Percentiles rank a stretch among this genome's conserved stretches.
These are phyloP conservation scores for Tricholoma saponaceum DNA, from an alignment of 768 basidiomycete genomes.

Conservation along the genomic window DNA sequence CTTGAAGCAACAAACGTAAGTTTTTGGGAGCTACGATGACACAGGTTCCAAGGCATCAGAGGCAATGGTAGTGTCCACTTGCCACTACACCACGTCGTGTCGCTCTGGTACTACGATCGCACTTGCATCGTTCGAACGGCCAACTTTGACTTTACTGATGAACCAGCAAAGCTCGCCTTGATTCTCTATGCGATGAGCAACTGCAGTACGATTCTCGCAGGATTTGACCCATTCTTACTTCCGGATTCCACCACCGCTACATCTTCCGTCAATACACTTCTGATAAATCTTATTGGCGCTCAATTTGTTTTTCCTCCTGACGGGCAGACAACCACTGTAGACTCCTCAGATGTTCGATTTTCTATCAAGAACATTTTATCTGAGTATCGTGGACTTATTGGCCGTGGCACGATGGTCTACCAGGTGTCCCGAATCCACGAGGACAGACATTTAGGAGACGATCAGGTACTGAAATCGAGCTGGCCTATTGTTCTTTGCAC, in stretches of 20 bases:
- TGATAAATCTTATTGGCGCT: neutral
- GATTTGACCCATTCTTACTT: too few species aligned
- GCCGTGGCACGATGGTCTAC: slow-evolving; percentile 12
- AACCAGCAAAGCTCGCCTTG: too few species aligned
- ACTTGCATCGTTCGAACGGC: neutral
- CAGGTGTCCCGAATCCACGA: neutral
- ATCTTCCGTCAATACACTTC: neutral
- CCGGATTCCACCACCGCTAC: neutral
- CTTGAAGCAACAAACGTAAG: too few species aligned
- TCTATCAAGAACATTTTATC: neutral
- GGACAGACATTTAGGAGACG: neutral
- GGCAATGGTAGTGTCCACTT: neutral
- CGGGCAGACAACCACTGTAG: neutral
- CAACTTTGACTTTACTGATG: too few species aligned
- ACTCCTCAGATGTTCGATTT: neutral
- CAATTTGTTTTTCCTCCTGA: too few species aligned
- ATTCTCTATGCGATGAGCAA: too few species aligned
- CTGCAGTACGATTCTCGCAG: too few species aligned
- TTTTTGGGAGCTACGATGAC: too few species aligned
- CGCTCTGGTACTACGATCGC: too few species aligned
- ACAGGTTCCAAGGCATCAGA: neutral
- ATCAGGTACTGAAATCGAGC: slow-evolving; percentile 11
- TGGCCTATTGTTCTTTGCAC: slow-evolving; percentile 10
- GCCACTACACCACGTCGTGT: slow-evolving; percentile 11
- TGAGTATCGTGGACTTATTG: too few species aligned